These are phyloP conservation scores for Colletotrichum phormii DNA, from an alignment of 2,329 filamentous ascomycete species.

Conservation along the genomic window DNA sequence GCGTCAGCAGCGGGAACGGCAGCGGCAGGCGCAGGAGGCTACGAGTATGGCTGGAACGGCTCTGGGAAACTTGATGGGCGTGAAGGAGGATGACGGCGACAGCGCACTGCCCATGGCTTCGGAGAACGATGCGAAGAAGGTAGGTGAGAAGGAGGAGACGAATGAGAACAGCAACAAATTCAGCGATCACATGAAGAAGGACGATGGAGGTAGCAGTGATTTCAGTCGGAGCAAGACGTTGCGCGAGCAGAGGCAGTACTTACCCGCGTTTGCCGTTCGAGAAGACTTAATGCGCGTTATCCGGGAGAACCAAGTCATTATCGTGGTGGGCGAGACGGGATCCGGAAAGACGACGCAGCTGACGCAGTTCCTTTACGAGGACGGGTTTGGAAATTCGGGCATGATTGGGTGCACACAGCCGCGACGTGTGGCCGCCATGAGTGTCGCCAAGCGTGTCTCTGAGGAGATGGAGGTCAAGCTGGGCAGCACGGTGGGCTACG, in stretches of 20 bases:
- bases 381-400: constrained; percentile 88
- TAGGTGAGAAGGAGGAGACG: constrained; percentile 36
- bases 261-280: constrained; percentile 95
- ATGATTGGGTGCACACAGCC: constrained; percentile 98
- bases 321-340: constrained; percentile 96
- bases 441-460: constrained; percentile 95
- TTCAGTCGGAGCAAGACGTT: constrained; percentile 95
- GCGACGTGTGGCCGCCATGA: constrained; percentile 97
- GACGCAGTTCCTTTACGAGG: constrained; percentile 95
- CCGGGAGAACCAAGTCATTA: constrained; percentile 95
- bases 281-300: constrained; percentile 94
- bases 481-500: constrained; percentile 90
- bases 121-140: constrained; percentile 73
- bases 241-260: constrained; percentile 89
- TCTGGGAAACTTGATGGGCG: constrained; percentile 93
- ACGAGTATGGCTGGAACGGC: constrained; percentile 93
- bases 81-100: constrained; percentile 93
- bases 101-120: constrained; percentile 83
- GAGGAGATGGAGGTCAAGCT: constrained; percentile 98
- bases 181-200: constrained; percentile 88
- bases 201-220: constrained; percentile 82
- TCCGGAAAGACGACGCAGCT: constrained; percentile 98
- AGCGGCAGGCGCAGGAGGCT: constrained; percentile 94
- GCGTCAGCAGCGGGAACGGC: constrained; percentile 90
- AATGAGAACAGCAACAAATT: constrained; percentile 74